Evolutionary conservation across 2,329 filamentous ascomycete genomes (phyloP).

Genomic region (Ophiocordyceps camponoti-rufipedis): DNA sequence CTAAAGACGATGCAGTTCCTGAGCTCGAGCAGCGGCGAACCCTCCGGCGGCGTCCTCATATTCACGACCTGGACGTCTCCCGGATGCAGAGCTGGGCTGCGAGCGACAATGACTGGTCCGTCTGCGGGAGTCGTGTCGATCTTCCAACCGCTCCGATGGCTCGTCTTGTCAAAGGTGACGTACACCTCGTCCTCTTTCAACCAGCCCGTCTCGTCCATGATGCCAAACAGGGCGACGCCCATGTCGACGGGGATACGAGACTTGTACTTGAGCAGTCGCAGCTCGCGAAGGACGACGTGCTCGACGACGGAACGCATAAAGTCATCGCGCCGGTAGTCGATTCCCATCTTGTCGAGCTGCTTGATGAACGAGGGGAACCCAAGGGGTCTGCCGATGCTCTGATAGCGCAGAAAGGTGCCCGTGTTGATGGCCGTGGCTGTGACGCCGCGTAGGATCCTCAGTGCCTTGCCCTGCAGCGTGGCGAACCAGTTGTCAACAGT

Average conservation of each 20-base stretch:
- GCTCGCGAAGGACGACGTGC: conserved; percentile 47
- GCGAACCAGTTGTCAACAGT: conserved; percentile 42
- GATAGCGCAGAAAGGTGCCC: conserved; percentile 43
- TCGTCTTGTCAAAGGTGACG: conserved; percentile 31
- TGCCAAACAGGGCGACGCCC: conserved; percentile 61
- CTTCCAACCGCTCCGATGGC: conserved; percentile 6
- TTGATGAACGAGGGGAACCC: conserved; percentile 44
- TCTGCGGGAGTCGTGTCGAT: conserved; percentile 13
- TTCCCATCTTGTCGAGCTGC: conserved; percentile 32
- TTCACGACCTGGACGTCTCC: conserved; percentile 56
- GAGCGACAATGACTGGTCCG: conserved; percentile 43
- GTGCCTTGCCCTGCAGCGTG: conserved; percentile 41
- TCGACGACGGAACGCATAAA: conserved; percentile 60
- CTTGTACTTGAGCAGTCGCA: conserved; percentile 62
- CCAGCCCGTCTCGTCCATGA: conserved; percentile 65
- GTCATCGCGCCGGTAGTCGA: conserved; percentile 47
- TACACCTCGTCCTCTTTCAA: conserved; percentile 52
- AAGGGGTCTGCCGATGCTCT: conserved; percentile 41
- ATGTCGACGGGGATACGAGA: conserved; percentile 53
- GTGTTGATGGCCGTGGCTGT: conserved; percentile 42
- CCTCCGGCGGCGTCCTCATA: conserved; percentile 39
- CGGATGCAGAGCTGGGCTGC: conserved; percentile 67
- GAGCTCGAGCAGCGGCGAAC: conserved; percentile 42
- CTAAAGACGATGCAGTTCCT: conserved; percentile 68
- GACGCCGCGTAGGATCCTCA: conserved; percentile 39